Evolutionary conservation across 2,329 filamentous ascomycete species (phyloP).

Genomic region (Microsporum canis): DNA sequence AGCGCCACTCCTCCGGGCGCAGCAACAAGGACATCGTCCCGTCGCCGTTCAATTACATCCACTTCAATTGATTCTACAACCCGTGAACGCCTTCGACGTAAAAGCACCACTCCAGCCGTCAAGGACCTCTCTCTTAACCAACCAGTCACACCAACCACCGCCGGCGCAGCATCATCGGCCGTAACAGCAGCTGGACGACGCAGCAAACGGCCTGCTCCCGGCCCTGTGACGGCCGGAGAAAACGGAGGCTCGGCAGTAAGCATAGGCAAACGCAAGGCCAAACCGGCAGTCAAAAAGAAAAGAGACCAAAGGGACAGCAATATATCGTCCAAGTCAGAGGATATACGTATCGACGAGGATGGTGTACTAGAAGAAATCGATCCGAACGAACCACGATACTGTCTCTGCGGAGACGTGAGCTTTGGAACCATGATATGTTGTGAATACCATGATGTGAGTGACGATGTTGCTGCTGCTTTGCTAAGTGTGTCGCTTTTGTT

Average conservation of each 20-base stretch:
- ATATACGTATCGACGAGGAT: slow-evolving; percentile 37
- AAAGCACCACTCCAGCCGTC: slow-evolving; percentile 32
- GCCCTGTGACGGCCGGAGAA: slow-evolving; percentile 46
- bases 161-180: slow-evolving; percentile 13
- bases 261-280: slow-evolving; percentile 47
- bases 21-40: slow-evolving; percentile 19
- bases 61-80: slow-evolving; percentile 9
- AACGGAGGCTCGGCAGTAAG: slow-evolving; percentile 52
- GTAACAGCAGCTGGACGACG: slow-evolving; percentile 34
- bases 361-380: slow-evolving; percentile 44
- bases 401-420: slow-evolving; percentile 52
- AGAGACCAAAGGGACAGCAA: slow-evolving; percentile 27
- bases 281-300: slow-evolving; percentile 35
- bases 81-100: slow-evolving; percentile 28
- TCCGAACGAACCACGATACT: slow-evolving; percentile 53
- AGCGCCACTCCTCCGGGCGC: slow-evolving; percentile 16
- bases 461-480: slow-evolving; percentile 7
- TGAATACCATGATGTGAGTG: slow-evolving; percentile 47
- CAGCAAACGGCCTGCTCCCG: slow-evolving; percentile 49
- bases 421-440: slow-evolving; percentile 56
- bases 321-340: slow-evolving; percentile 22
- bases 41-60: slow-evolving; percentile 14
- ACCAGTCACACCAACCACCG: slow-evolving; percentile 8
- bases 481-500: slow-evolving; percentile 17
- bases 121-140: slow-evolving; percentile 27